Percentiles rank a stretch among this genome's conserved stretches.
Conservation (phyloP, 192 early-diverging fungal genomes). For the Linnemannia zychae region DNA sequence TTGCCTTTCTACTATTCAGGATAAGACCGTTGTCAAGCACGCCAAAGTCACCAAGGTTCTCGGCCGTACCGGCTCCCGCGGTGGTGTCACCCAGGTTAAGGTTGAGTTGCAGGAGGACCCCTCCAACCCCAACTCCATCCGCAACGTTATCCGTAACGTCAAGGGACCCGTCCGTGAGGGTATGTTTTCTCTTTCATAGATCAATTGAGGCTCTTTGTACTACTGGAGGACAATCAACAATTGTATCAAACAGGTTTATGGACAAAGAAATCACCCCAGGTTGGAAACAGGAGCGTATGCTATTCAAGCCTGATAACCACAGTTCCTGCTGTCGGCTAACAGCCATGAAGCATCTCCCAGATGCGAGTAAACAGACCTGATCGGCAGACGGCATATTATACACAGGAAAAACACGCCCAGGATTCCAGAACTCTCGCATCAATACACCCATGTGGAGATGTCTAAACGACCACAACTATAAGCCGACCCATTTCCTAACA, state of each 20-base stretch:
- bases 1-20: constrained; percentile 17
- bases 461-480: not conserved
- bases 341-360: too few relatives aligned
- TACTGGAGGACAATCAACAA: not conserved
- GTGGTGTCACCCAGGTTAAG: constrained; percentile 99
- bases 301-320: too few relatives aligned
- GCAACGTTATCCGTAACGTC: constrained; percentile 99
- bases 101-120: constrained; percentile 99
- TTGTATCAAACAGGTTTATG: not conserved
- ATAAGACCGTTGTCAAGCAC: constrained; percentile 85
- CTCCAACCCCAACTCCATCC: constrained; percentile 67
- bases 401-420: too few relatives aligned
- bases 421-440: too few relatives aligned
- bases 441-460: too few relatives aligned
- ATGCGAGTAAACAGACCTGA: too few relatives aligned
- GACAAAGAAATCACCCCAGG: too few relatives aligned
- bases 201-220: not conserved
- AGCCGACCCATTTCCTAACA: not conserved
- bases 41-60: constrained; percentile 97
- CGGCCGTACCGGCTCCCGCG: constrained; percentile 99
- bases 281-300: too few relatives aligned
- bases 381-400: too few relatives aligned
- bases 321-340: too few relatives aligned
- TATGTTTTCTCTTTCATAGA: constrained; percentile 25
- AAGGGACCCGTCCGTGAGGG: constrained; percentile 98